These are phyloP conservation scores for Evansstolkia leycettana DNA, from an alignment of 495 filamentous ascomycete genomes.

Conservation along the genomic window DNA sequence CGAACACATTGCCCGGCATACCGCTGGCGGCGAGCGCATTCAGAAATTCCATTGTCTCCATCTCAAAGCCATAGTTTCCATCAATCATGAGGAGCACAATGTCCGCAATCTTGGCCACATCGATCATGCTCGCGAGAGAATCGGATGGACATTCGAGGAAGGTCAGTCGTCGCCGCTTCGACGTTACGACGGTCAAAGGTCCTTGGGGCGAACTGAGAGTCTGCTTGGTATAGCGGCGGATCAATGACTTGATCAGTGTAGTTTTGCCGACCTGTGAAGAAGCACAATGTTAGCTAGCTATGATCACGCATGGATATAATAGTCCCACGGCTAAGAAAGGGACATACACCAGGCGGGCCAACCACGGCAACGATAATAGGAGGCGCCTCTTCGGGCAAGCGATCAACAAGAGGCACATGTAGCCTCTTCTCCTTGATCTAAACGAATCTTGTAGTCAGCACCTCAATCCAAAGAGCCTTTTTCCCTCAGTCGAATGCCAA, in stretches of 20 bases:
- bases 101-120: slow-evolving; percentile 90
- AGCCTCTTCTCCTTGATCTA: slow-evolving; percentile 89
- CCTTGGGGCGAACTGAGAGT: slow-evolving; percentile 79
- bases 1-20: slow-evolving; percentile 97
- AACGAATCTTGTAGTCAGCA: neutral
- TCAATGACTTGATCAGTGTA: slow-evolving; percentile 79
- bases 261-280: slow-evolving; percentile 48
- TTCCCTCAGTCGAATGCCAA: neutral
- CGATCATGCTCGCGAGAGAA: slow-evolving; percentile 83
- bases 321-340: no score
- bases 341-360: slow-evolving; percentile 82
- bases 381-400: slow-evolving; percentile 89
- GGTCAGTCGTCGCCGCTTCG: slow-evolving; percentile 81
- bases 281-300: slow-evolving; percentile 5
- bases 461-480: no score
- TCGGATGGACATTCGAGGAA: slow-evolving; percentile 96
- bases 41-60: slow-evolving; percentile 99
- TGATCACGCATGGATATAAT: slow-evolving; percentile 1
- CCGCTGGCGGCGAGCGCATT: slow-evolving; percentile 80
- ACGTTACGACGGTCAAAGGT: slow-evolving; percentile 88
- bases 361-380: slow-evolving; percentile 86
- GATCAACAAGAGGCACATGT: slow-evolving; percentile 91
- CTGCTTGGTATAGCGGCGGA: slow-evolving; percentile 92
- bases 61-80: slow-evolving; percentile 96
- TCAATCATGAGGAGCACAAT: slow-evolving; percentile 97